Percentiles rank a stretch among this genome's conserved stretches.
Evolutionary conservation across 768 basidiomycete genomes (phyloP).

Genomic region (Naematelia aurantialba): DNA sequence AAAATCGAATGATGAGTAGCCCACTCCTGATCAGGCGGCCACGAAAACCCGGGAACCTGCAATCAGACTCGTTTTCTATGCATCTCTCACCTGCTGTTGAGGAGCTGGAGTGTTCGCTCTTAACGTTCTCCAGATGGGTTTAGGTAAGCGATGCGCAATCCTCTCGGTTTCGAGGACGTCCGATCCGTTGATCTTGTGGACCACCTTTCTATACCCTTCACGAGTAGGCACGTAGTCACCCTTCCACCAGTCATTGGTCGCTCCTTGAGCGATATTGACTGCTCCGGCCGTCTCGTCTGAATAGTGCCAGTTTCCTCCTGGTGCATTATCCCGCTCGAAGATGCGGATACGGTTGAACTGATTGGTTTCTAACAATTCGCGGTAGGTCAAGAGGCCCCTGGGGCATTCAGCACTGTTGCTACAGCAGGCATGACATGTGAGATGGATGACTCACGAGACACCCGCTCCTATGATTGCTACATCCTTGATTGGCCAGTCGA

Average conservation of each 20-base stretch:
- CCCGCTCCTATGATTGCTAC: constrained; percentile 36
- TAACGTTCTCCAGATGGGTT: constrained; percentile 21
- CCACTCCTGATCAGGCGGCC: constrained; percentile 18
- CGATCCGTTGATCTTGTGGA: constrained; percentile 1
- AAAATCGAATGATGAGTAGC: constrained; percentile 14
- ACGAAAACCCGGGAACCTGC: constrained; percentile 19
- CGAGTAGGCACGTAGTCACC: constrained; percentile 9
- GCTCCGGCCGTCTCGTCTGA: constrained; percentile 13
- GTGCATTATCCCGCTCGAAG: constrained; percentile 23
- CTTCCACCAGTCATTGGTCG: constrained; percentile 20
- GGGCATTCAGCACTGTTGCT: neutral
- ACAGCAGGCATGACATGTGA: no score
- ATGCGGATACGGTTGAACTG: constrained; percentile 15
- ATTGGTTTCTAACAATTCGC: constrained; percentile 1
- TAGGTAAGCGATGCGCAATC: constrained; percentile 11
- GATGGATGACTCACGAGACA: constrained; percentile 13
- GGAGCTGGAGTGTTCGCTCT: constrained; percentile 19
- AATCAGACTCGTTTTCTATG: neutral
- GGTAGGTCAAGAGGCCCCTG: constrained; percentile 18
- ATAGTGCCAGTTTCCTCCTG: constrained; percentile 35
- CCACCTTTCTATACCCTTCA: neutral
- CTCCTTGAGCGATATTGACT: constrained; percentile 10
- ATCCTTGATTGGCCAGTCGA: constrained; percentile 24
- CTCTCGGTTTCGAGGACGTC: constrained; percentile 10
- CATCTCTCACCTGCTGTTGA: constrained; percentile 15